phyloP scores from a whole-genome alignment of 2,329 filamentous ascomycete genomes.

The Paracoccidioides lutzii region DNA sequence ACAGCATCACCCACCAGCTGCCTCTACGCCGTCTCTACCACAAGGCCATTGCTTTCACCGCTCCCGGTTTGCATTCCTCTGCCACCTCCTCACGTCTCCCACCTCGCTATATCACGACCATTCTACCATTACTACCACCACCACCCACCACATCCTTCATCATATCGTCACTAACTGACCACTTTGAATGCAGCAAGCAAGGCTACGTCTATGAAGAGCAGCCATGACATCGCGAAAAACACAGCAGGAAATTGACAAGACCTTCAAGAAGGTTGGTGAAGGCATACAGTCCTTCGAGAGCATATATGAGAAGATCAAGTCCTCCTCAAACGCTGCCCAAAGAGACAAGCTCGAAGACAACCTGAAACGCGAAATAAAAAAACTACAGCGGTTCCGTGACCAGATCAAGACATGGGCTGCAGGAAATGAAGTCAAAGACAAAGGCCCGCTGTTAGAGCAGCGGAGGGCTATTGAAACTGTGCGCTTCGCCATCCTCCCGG shows the following conservation, averaged over 20 bases:
- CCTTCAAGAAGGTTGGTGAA: slow-evolving; percentile 96
- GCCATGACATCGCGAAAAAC: slow-evolving; percentile 91
- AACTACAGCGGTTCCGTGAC: slow-evolving; percentile 89
- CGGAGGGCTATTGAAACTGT: slow-evolving; percentile 96
- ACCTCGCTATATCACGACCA: background rate
- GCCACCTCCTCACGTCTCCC: background rate
- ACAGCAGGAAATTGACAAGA: slow-evolving; percentile 96
- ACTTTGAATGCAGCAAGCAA: background rate
- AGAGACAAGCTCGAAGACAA: slow-evolving; percentile 98
- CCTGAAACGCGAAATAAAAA: slow-evolving; percentile 99
- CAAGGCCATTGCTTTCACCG: background rate
- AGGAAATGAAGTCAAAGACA: slow-evolving; percentile 99
- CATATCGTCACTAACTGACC: background rate
- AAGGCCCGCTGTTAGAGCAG: slow-evolving; percentile 85
- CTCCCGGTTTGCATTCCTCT: background rate
- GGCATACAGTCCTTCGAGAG: slow-evolving; percentile 83
- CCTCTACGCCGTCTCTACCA: background rate
- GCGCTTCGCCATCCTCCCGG: background rate
- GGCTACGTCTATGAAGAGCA: slow-evolving; percentile 12
- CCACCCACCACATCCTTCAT: no score
- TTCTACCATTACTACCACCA: no score
- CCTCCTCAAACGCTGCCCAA: slow-evolving; percentile 82
- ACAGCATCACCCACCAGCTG: background rate
- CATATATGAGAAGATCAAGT: slow-evolving; percentile 96
- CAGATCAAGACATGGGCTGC: slow-evolving; percentile 99